phyloP scores from a whole-genome alignment of 2,329 filamentous ascomycete genomes.

The Hymenoscyphus occultus region DNA sequence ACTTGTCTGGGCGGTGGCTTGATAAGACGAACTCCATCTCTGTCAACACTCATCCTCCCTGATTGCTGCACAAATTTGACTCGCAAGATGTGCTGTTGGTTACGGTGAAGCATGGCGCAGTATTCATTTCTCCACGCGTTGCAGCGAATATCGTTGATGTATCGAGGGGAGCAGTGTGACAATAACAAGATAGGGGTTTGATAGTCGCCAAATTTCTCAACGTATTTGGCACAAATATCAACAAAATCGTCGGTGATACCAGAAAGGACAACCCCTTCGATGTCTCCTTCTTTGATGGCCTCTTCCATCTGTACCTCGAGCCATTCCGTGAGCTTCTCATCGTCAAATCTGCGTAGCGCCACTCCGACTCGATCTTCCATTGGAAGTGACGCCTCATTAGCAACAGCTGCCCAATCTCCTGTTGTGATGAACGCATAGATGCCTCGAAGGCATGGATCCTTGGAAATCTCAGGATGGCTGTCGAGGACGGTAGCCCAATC shows the following conservation, averaged over 20 bases:
- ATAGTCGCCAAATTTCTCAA: conserved; percentile 72
- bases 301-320: conserved; percentile 62
- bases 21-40: conserved; percentile 60
- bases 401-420: conserved; percentile 72
- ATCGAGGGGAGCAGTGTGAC: conserved; percentile 70
- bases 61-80: conserved; percentile 57
- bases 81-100: conserved; percentile 70
- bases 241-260: conserved; percentile 71
- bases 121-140: conserved; percentile 71
- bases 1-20: conserved; percentile 67
- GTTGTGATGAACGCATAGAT: conserved; percentile 76
- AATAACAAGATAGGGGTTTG: conserved; percentile 76
- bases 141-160: conserved; percentile 74
- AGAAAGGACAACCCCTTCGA: conserved; percentile 74
- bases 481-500: conserved; percentile 33
- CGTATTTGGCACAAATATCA: conserved; percentile 72
- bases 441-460: conserved; percentile 75
- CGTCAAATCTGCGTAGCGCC: conserved; percentile 64
- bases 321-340: conserved; percentile 63
- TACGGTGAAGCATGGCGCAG: conserved; percentile 67
- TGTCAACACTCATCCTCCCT: conserved; percentile 61
- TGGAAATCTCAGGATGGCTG: conserved; percentile 45
- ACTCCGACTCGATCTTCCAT: conserved; percentile 72
- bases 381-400: conserved; percentile 69
- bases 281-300: conserved; percentile 63